Evolutionary conservation across 352 stramenopile genomes (phyloP), one percentile per base, ranked within the genome.

Genomic region (Blastocystis sp.): DNA sequence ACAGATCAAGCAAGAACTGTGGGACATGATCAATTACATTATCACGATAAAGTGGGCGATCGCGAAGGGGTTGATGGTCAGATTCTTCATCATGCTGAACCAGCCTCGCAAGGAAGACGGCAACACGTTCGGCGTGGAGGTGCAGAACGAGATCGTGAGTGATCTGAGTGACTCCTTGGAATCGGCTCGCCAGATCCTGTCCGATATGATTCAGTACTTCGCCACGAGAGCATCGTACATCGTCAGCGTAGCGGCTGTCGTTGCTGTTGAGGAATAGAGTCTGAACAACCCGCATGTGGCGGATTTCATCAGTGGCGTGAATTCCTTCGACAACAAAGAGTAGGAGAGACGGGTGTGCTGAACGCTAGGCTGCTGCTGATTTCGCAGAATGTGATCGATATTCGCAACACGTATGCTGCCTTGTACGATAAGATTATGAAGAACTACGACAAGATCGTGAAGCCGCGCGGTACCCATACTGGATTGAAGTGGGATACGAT

Each of bases 391-490:
- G 35, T 89, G 51, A 66, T 89, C 2, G 79, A 89, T 60, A 80
- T 89, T 59, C 79, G 79, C 2, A 89, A 89, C 37, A 74, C 62
- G 6, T 89, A 89, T 21, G 66, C 79, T 33, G 61, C 55, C 33
- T 37, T 89, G 3, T 89, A 89, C 39, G 79, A 89, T 35, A 6
- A 50, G 29, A 89, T 89, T 24, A 77, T 80, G 66, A 89, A 89
- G 62, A 89, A 89, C 60, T 89, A 77, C 26, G 79, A 89, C 41
- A 89, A 89, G 35, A 79, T 89, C n/a, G 50, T 80, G 31, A 89
- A 89, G 6, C 79, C 79, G 12, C 26, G 37, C 12, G 63, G 62
- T 35, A n/a, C 39, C 21, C 62, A 74, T 3, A 62, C 74, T 35
- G 74, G 74, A 9, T 3, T 85, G n/a, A 85, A 85, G 41, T 85